Conservation (phyloP, 257 asterid species). For the Coffea canephora region DNA sequence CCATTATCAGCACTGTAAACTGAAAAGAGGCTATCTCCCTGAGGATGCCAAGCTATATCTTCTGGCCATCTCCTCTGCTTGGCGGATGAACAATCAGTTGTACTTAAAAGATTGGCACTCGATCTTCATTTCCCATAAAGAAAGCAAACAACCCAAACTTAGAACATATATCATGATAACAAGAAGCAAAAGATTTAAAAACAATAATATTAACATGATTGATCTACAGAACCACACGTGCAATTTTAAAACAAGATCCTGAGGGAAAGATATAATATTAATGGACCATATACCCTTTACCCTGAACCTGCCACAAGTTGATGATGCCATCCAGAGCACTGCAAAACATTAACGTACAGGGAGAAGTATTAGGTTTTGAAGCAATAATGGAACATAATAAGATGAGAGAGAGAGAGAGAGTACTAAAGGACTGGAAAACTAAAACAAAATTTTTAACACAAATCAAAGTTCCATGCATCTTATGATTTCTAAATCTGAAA, state of each 20-base stretch:
- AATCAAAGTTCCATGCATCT: neutral
- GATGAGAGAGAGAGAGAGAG: no score
- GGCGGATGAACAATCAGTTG: conserved; percentile 63
- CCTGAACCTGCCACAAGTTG: conserved; percentile 85
- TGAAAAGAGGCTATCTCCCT: conserved; percentile 63
- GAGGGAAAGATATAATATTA: neutral
- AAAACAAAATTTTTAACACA: neutral
- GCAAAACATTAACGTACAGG: conserved; percentile 22
- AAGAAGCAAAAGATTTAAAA: neutral
- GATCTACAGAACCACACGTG: neutral
- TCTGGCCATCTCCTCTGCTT: conserved; percentile 95
- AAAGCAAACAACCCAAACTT: conserved; percentile 25
- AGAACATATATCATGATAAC: conserved; percentile 10
- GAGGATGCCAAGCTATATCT: conserved; percentile 97
- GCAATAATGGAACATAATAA: neutral
- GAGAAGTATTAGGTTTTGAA: conserved; percentile 1
- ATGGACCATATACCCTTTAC: conserved; percentile 57
- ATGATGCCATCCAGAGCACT: conserved; percentile 92
- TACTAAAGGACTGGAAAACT: neutral
- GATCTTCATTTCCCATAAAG: conserved; percentile 51
- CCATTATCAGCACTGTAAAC: conserved; percentile 81
- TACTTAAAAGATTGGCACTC: conserved; percentile 57
- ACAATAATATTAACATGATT: neutral
- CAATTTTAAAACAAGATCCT: neutral
- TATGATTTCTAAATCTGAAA: neutral